Evolutionary conservation across 1,139 yeast species (phyloP), one percentile per base, ranked within the genome.

Genomic region (Pichiaceae sp.): DNA sequence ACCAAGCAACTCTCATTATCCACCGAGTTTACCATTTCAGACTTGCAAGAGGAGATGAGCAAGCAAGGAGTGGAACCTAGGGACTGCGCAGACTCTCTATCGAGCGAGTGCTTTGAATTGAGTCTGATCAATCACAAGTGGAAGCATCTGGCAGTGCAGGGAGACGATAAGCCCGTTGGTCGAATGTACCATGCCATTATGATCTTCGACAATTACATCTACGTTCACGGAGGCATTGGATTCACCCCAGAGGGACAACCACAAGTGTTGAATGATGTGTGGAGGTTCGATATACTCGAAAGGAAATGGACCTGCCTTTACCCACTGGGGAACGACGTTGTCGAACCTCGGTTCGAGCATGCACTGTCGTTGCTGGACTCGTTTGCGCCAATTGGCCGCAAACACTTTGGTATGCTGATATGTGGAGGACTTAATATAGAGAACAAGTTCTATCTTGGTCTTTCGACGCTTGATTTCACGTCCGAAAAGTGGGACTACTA

Each of bases 151-250:
- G 26, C 11, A 27, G 35, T 46, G 49, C 15, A 59, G 73, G 11
- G 14, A 12, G 39, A 35, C 16, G 14, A 17, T 12, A 34, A 23
- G 9, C 82, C 86, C 0, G 24, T 8, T 11, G 18, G 31, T 7
- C 31, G 91, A 36, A 54, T 80, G 38, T 76, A 65, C 51, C 87
- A 79, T 46, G 71, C 82, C 12, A 57, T 79, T 36, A 57, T 71
- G 20, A 70, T 69, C 27, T 56, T 64, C 33, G 69, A 68, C 29
- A 68, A 71, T 36, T 63, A 68, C 28, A 47, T 80, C 3, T 80
- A 70, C 49, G 48, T 79, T 3, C 75, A 70, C 50, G 91, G 91
- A 16, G 93, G 93, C 1, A 53, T 81, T 24, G 12, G 28, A 3
- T 24, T 32, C 21, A 16, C 31, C 31, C 45, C 44, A 5, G 37